phyloP scores from a whole-genome alignment of 345 rosid species.

The Citrus glauca region DNA sequence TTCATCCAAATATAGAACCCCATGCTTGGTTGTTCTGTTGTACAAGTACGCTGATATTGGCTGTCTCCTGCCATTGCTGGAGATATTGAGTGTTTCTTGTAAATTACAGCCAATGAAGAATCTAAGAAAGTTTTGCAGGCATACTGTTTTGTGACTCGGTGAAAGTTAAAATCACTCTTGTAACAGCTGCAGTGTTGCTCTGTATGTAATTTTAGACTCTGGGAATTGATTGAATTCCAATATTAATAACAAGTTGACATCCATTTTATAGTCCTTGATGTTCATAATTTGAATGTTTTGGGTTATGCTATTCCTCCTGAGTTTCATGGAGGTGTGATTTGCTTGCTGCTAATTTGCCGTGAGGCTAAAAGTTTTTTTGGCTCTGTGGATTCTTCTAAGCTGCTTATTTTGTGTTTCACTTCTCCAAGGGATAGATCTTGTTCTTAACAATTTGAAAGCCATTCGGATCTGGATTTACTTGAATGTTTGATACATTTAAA shows the following conservation, averaged over 20 bases:
- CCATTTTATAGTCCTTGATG: conserved; percentile 29
- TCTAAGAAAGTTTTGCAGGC: conserved; percentile 69
- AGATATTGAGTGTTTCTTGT: conserved; percentile 39
- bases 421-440: neutral
- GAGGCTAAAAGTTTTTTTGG: neutral
- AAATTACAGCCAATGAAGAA: conserved; percentile 49
- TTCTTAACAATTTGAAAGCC: neutral
- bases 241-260: conserved; percentile 68
- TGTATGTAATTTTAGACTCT: conserved; percentile 70
- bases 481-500: neutral
- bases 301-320: neutral
- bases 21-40: conserved; percentile 47
- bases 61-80: conserved; percentile 31
- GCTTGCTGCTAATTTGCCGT: neutral
- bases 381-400: neutral
- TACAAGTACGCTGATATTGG: conserved; percentile 41
- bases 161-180: conserved; percentile 64
- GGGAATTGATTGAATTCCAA: conserved; percentile 65
- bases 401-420: neutral
- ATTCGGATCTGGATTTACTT: neutral
- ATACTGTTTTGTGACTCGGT: conserved; percentile 60
- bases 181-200: conserved; percentile 62
- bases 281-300: conserved; percentile 1
- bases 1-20: conserved; percentile 25
- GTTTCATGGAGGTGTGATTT: neutral